Evolutionary conservation across 768 basidiomycete genomes (phyloP), one percentile per base, ranked within the genome.

Genomic region (Xerocomus brunneocitrinus): DNA sequence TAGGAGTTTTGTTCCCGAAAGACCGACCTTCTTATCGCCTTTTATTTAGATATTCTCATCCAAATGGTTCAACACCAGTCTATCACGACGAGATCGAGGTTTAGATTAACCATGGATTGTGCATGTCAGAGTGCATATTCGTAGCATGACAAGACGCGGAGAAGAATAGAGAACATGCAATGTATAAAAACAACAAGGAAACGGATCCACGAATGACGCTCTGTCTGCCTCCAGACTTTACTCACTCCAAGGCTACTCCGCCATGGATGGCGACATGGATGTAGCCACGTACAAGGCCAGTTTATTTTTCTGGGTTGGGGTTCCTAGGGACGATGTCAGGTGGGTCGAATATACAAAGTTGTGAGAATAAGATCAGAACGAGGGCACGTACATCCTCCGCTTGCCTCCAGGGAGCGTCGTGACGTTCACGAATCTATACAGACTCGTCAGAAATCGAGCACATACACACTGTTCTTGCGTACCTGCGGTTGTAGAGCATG

Each of bases 401-500:
- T 97, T 97, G 74, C 92, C 95, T 58, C 90, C 89, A 47, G 89
- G 89, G 55, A 88, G 80, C 56, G 85, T 82, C 59, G 91, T 95
- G 60, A 95, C 92, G 73, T 95, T 95, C 60, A 95, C 92, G 80
- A 92, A 93, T 74, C 89, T 90, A 50, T 5, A 8, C 22, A 31
- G 39, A 36, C 28, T 19, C 46, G 48, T 62, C 30, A 67, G 28
- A 5, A 13, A 51, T 13, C 3, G 8, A 25, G 0, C 0, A 3
- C 12, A 25, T 13, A 13, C 9, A 2, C 3, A 7, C 5, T 12
- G 7, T 49, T 6, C 7, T 8, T 53, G 78, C 84, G 63, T 74
- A 91, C 87, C 90, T 84, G 69, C 91, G 86, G 79, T 94, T 95
- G 83, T 95, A 95, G 59, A 92, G 76, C 62, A 91, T 77, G 60